Percentiles rank a stretch among this genome's conserved stretches.
Conservation (phyloP, 306 rosid genomes). For the Hippophae tibetana region DNA sequence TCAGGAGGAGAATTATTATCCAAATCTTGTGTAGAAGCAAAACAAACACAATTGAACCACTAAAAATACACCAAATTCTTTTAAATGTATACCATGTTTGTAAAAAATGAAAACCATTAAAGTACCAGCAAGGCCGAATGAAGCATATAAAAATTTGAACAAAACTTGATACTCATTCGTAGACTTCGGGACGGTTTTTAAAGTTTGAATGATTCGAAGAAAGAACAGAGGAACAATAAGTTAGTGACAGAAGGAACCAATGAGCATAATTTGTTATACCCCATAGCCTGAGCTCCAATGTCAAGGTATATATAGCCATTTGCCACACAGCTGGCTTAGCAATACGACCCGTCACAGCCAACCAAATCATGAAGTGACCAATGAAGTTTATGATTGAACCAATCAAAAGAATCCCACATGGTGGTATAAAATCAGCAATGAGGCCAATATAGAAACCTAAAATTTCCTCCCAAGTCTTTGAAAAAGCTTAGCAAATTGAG, state of each 20-base stretch:
- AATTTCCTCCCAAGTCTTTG: conserved; percentile 12
- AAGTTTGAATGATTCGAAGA: conserved; percentile 2
- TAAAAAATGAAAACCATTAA: conserved; percentile 1
- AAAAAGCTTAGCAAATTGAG: conserved; percentile 11
- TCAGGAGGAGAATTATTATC: background rate
- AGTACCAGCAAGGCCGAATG: conserved; percentile 6
- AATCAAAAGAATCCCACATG: conserved; percentile 11
- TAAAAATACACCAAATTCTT: conserved; percentile 2
- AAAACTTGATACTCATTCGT: conserved; percentile 13
- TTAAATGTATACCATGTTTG: background rate
- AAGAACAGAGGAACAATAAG: conserved; percentile 8
- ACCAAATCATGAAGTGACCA: conserved; percentile 16
- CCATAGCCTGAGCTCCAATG: conserved; percentile 1
- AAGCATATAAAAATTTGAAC: conserved; percentile 5
- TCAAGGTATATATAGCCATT: conserved; percentile 9
- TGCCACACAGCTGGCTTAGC: conserved; percentile 12
- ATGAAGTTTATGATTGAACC: conserved; percentile 14
- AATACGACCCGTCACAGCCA: background rate
- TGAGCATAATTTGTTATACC: background rate
- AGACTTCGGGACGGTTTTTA: background rate
- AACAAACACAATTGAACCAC: conserved; percentile 2
- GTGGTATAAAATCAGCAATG: conserved; percentile 3
- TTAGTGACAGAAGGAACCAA: conserved; percentile 8
- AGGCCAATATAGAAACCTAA: conserved; percentile 5
- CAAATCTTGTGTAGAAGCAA: background rate